phyloP scores from a whole-genome alignment of 2,329 filamentous ascomycete genomes.

The Chaetomium olivaceum region DNA sequence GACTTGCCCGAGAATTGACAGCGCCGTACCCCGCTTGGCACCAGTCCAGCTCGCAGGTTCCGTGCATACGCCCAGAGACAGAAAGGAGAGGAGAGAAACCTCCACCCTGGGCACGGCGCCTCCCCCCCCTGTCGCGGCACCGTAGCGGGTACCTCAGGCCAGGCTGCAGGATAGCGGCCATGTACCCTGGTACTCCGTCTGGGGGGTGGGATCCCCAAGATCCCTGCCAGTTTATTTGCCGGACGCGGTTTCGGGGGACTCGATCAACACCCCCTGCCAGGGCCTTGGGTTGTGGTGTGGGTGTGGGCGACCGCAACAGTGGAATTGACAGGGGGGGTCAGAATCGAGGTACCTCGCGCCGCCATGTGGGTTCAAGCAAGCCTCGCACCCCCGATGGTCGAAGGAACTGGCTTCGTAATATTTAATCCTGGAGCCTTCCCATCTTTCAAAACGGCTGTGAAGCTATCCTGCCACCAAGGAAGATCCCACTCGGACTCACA shows the following conservation, averaged over 20 bases:
- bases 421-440: slow-evolving; percentile 30
- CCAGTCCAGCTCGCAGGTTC: slow-evolving; percentile 17
- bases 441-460: slow-evolving; percentile 12
- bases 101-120: slow-evolving; percentile 5
- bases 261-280: slow-evolving; percentile 16
- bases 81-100: neutral
- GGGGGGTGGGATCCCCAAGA: slow-evolving; percentile 5
- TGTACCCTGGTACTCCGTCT: slow-evolving; percentile 10
- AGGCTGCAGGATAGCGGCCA: slow-evolving; percentile 31
- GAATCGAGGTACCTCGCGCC: slow-evolving; percentile 19
- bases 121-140: slow-evolving; percentile 19
- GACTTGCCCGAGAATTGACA: slow-evolving; percentile 2
- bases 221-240: slow-evolving; percentile 15
- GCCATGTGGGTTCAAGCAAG: slow-evolving; percentile 27
- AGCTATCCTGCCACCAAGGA: slow-evolving; percentile 18
- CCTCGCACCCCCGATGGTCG: slow-evolving; percentile 18
- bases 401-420: slow-evolving; percentile 26
- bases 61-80: slow-evolving; percentile 21
- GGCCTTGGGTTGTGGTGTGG: slow-evolving; percentile 4
- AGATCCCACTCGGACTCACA: slow-evolving; percentile 8
- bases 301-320: slow-evolving; percentile 12
- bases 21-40: slow-evolving; percentile 9
- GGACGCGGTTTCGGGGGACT: slow-evolving; percentile 16
- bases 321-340: slow-evolving; percentile 5
- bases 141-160: slow-evolving; percentile 28